phyloP scores from a whole-genome alignment of 371 early-diverging fungal genomes.

The Rhizopus microsporus region DNA sequence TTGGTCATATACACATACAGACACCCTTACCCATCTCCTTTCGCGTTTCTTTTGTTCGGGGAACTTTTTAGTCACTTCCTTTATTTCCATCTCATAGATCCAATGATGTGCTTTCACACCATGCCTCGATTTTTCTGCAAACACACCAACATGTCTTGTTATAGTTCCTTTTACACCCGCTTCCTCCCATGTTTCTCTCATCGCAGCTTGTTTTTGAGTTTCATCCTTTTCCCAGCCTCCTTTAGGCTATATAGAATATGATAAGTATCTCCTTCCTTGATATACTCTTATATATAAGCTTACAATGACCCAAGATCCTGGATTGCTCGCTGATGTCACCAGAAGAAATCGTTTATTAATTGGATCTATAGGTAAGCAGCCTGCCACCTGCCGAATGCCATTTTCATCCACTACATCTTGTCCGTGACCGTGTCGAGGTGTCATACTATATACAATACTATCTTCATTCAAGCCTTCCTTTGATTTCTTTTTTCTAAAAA shows the following conservation, averaged over 20 bases:
- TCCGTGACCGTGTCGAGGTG: slow-evolving; percentile 36
- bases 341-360: slow-evolving; percentile 46
- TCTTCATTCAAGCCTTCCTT: neutral
- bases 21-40: slow-evolving; percentile 50
- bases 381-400: slow-evolving; percentile 47
- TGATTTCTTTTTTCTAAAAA: slow-evolving; percentile 5
- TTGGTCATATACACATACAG: neutral
- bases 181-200: slow-evolving; percentile 63
- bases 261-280: neutral
- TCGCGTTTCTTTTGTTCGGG: slow-evolving; percentile 57
- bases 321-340: slow-evolving; percentile 45
- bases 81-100: slow-evolving; percentile 60
- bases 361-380: slow-evolving; percentile 56
- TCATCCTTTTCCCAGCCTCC: slow-evolving; percentile 66
- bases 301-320: slow-evolving; percentile 52
- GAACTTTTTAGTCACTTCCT: slow-evolving; percentile 49
- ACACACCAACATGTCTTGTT: slow-evolving; percentile 48
- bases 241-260: slow-evolving; percentile 38
- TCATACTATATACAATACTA: slow-evolving; percentile 19
- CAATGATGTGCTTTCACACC: slow-evolving; percentile 50
- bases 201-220: slow-evolving; percentile 56
- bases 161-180: slow-evolving; percentile 55
- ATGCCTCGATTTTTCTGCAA: slow-evolving; percentile 41
- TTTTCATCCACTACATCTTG: slow-evolving; percentile 35
- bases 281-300: neutral